A percentile compares a stretch with the other conserved stretches of the same genome.
Conservation (phyloP, 441 rosid genomes). For the Dalechampia spathulata region DNA sequence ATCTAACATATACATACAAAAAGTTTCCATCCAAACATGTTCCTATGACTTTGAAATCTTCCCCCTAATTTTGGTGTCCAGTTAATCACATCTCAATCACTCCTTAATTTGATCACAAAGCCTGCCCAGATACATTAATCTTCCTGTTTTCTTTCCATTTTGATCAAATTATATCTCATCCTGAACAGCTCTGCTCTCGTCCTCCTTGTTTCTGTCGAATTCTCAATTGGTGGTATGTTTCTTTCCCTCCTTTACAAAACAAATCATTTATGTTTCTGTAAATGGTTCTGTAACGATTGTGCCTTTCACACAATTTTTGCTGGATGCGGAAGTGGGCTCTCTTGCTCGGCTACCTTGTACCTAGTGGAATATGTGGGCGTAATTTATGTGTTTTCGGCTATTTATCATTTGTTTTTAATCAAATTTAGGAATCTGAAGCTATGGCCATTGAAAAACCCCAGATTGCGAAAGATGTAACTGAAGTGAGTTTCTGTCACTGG, state of each 20-base stretch:
- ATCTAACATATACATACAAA: too few species aligned
- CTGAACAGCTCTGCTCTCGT: neutral
- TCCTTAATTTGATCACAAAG: too few species aligned
- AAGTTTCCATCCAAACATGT: too few species aligned
- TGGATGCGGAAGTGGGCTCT: neutral
- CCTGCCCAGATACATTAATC: too few species aligned
- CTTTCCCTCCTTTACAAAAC: neutral
- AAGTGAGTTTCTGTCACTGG: slow-evolving; percentile 34
- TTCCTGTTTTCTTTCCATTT: neutral
- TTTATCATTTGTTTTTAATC: neutral
- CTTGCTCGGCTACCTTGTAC: too few species aligned
- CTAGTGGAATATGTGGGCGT: too few species aligned
- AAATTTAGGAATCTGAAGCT: slow-evolving; percentile 23
- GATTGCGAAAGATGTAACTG: slow-evolving; percentile 80
- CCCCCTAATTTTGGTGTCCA: too few species aligned
- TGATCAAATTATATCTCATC: slow-evolving; percentile 21
- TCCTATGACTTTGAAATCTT: too few species aligned
- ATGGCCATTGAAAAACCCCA: slow-evolving; percentile 43
- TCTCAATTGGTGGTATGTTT: neutral
- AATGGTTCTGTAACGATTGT: neutral
- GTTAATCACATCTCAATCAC: too few species aligned
- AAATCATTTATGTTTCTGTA: too few species aligned
- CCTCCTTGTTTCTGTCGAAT: neutral
- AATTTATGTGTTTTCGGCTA: neutral
- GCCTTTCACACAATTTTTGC: neutral